Base-by-base conservation (phyloP, 805 yeast species). In the Hanseniaspora guilliermondii region DNA sequence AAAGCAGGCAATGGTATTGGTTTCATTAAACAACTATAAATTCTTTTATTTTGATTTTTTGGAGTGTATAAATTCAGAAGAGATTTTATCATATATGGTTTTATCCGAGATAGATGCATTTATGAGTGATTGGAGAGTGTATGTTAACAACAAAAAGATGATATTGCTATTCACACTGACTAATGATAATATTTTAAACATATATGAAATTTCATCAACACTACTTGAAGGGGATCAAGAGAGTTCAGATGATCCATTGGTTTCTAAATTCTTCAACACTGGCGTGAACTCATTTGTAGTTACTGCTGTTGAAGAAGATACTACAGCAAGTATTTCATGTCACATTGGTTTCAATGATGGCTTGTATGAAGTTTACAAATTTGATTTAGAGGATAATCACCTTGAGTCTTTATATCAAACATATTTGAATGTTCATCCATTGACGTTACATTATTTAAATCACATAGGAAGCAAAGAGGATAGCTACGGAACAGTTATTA, bases 291-390 rank as follows among this genome's bases (percentile, higher is more conserved):
- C 44, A 14, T n/a, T 44, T 19, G 11, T 37, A 14, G 38, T 41
- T 14, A 25, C 30, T 3, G n/a, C 21, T 12, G 38, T 4, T 21
- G 11, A 36, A 19, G 24, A 30, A 4, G 16, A n/a, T 3, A n/a
- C 3, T 2, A 14, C 16, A 19, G 6, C n/a, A 6, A 44, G 19
- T 24, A n/a, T 44, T 11, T 17, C 47, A 4, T 44, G 47, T 30
- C 55, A 52, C 25, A 36, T 52, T 14, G 55, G 49, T 1, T 52
- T 52, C 33, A 41, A 36, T 6, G 38, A 22, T 37, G 55, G 55
- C 2, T 21, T 52, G 17, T 52, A 52, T 44, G 49, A 52, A 44
- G 32, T 52, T 24, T 44, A 36, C 22, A 19, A 27, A 3, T 30
- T 33, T 17, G 22, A 36, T 17, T 9, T n/a, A 9, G 7, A 32